phyloP scores from a whole-genome alignment of 1,139 yeast species.

The Pneumocystis oryctolagi region DNA sequence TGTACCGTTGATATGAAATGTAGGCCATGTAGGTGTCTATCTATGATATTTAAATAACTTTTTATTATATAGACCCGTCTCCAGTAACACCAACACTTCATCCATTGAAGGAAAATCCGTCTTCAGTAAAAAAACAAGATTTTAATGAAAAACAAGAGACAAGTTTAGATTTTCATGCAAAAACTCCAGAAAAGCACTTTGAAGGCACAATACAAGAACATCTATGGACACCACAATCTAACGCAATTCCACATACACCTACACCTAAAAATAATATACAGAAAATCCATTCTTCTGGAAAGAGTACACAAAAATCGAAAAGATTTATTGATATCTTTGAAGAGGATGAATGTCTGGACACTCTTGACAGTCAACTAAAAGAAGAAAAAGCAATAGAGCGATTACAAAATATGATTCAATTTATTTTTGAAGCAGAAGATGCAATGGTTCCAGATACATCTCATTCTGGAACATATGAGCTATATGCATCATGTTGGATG shows the following conservation, averaged over 20 bases:
- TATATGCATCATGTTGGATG: not conserved
- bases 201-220: not conserved
- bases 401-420: not conserved
- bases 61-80: not conserved
- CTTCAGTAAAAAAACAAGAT: not conserved
- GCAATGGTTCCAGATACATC: not conserved
- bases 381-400: not conserved
- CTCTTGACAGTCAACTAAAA: not conserved
- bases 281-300: not conserved
- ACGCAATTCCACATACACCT: not conserved
- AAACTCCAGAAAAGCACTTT: not conserved
- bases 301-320: not conserved
- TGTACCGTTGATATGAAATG: not conserved
- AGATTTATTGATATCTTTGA: not conserved
- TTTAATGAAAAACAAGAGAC: not conserved
- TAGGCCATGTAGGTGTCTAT: not conserved
- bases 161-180: not conserved
- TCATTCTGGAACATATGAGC: not conserved
- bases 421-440: conserved; percentile 2
- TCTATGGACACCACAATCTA: not conserved
- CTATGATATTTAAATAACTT: not conserved
- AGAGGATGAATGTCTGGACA: not conserved
- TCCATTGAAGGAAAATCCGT: not conserved
- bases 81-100: not conserved
- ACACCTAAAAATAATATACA: not conserved